Evolutionary conservation across 768 basidiomycete genomes (phyloP), one percentile per base, ranked within the genome.

Genomic region (Ramaria sp.): DNA sequence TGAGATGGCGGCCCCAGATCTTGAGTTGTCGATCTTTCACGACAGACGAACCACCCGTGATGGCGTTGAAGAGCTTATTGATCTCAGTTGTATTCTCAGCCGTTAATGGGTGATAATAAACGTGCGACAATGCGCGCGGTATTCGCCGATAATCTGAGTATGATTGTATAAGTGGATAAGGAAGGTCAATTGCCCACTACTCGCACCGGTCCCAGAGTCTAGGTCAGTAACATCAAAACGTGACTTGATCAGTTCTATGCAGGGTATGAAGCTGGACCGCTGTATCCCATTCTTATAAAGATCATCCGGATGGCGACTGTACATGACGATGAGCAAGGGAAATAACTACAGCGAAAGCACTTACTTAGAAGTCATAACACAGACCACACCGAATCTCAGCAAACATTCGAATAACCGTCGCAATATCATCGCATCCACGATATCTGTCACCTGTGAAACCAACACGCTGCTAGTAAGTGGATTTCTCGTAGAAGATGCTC

Each of bases 251-350:
- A 98, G 78, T 49, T 97, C 89, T 59, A 99, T 98, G 27, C 92
- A 86, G 10, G 96, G 96, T 47, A 97, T 66, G 72, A 99, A 99
- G 65, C 91, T 94, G 4, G 86, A 80, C 3, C 96, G 81, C 68
- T 99, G 96, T 43, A 99, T 96, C 0, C 96, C 96, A 61, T 98
- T 98, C 80, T 95, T 94, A 76, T 99, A 99, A 1, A 99, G 76
- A 31, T 97, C 91, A 64, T 97, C 88, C 2, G 96, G 96, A 67
- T 96, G 92, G 59, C 96, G 96, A 72, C 95, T 99, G 63, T 1
- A 55, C 34, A 48, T 27, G 19, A 19, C 50, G 30, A 20, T 17
- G 54, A 6, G 39, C 53, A 13, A 19, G 34, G 37, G 22, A 45
- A 1, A 22, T 54, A 10, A 19, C 27, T 37, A 38, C 48, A 31